Base-by-base conservation (phyloP, 225 moss, liverwort and hornwort genomes). In the Thuidium tamariscinum region DNA sequence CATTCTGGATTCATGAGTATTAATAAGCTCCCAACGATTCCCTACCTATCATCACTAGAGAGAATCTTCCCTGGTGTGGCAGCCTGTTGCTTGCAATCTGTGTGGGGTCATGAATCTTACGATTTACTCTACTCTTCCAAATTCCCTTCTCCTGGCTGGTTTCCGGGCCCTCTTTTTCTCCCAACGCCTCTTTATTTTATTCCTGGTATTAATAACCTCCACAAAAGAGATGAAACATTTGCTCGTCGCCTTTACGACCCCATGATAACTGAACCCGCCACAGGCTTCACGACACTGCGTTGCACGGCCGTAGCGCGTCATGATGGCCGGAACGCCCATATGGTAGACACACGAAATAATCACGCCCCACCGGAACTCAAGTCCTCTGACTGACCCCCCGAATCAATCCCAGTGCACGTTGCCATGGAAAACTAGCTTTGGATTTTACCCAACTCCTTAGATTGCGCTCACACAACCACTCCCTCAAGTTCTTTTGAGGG, bases 91-190 rank as follows among this genome's bases (percentile, higher is more conserved):
- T 39, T 48, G 87, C 87, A 82, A 75, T 65, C 76, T 57, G 65
- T 37, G 83, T 87, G 87, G 83, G 77, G 77, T 83, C 83, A 5
- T 90, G 86, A 86, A 90, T 88, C 88, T 90, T 86, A 32, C 80
- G 7, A 90, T 88, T 79, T 37, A 46, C 63, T 69, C 75, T 63
- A 46, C 88, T 39, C 61, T 67, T 83, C 13, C 46, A 82, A 73
- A 86, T 57, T 72, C 36, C 65, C 51, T 60, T 60, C 74, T 27
- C 62, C 82, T 20, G 27, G 52, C 82, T 25, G 21, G 41, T 82
- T 85, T 79, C 59, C 13, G 26, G 73, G 79, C 23, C 57, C 72
- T 30, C 46, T 46, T 39, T 61, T 13, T 34, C 81, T 66, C 23
- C 55, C 48, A n/a, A n/a, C n/a, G 60, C 70, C 73, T 49, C 30